A percentile compares a stretch with the other conserved stretches of the same genome.
phyloP scores from a whole-genome alignment of 306 rosid species.

The Quercus wislizeni region DNA sequence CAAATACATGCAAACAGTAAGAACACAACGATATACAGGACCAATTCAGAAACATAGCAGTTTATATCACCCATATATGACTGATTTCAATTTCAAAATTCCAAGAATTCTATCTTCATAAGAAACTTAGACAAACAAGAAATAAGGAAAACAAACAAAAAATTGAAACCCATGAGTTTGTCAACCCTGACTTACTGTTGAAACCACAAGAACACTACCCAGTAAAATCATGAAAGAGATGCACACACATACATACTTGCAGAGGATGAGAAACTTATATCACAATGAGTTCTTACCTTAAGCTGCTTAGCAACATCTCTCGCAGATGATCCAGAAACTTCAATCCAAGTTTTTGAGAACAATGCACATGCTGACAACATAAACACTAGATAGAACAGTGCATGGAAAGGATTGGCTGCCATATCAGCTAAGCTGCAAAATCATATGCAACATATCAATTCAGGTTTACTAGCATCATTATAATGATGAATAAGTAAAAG shows the following conservation, averaged over 20 bases:
- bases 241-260: background rate
- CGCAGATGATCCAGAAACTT: slow-evolving; percentile 97
- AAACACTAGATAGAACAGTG: slow-evolving; percentile 81
- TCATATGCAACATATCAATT: slow-evolving; percentile 4
- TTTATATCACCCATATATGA: background rate
- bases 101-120: background rate
- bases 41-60: background rate
- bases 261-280: background rate
- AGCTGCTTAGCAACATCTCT: slow-evolving; percentile 92
- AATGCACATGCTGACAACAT: slow-evolving; percentile 90
- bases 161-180: no score
- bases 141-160: no score
- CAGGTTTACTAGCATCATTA: background rate
- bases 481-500: background rate
- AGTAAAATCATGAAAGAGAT: no score
- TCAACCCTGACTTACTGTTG: no score
- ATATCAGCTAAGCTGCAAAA: slow-evolving; percentile 89
- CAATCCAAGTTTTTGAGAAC: slow-evolving; percentile 96
- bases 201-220: no score
- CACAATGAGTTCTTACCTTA: slow-evolving; percentile 46
- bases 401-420: slow-evolving; percentile 97
- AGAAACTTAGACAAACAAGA: no score
- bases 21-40: background rate
- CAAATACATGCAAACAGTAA: background rate
- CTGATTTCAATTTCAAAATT: background rate